Conservation (phyloP, 164 flowering plant genomes). For the Aristolochia contorta region DNA sequence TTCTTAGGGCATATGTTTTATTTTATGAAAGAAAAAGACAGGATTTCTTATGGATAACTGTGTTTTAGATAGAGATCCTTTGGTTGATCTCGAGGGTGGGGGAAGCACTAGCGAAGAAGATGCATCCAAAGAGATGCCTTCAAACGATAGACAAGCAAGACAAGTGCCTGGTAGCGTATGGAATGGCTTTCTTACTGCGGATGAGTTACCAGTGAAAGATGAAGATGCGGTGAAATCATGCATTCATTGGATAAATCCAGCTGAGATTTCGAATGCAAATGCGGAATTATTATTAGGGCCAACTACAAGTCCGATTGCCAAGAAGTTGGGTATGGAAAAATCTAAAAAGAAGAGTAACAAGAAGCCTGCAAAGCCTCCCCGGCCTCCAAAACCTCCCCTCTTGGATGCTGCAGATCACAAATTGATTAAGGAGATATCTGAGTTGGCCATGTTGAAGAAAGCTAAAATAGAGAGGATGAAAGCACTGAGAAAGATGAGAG, state of each 20-base stretch:
- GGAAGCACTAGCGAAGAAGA: slow-evolving; percentile 5
- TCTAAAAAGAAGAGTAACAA: slow-evolving; percentile 34
- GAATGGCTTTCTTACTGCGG: neutral
- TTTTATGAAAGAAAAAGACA: neutral
- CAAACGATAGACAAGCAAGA: neutral
- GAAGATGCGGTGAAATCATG: neutral
- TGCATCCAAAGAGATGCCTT: neutral
- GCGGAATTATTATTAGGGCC: slow-evolving; percentile 8
- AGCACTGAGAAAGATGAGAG: slow-evolving; percentile 16
- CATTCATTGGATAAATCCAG: neutral
- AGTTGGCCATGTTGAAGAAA: slow-evolving; percentile 67
- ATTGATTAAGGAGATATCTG: slow-evolving; percentile 50
- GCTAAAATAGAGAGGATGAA: slow-evolving; percentile 62
- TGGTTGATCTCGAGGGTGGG: slow-evolving; percentile 4
- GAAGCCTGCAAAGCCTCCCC: slow-evolving; percentile 57
- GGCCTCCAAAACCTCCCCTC: slow-evolving; percentile 63
- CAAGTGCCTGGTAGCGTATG: neutral
- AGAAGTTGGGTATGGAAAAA: slow-evolving; percentile 35
- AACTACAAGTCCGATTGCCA: slow-evolving; percentile 9
- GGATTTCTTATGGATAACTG: neutral
- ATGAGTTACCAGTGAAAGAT: neutral
- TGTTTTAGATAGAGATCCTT: neutral
- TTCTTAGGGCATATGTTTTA: no score
- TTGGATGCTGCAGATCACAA: slow-evolving; percentile 68
- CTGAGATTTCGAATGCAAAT: neutral